Percentiles rank a stretch among this genome's conserved stretches.
phyloP scores from a whole-genome alignment of 2,329 filamentous ascomycete genomes.

The Pseudogymnoascus sp. region DNA sequence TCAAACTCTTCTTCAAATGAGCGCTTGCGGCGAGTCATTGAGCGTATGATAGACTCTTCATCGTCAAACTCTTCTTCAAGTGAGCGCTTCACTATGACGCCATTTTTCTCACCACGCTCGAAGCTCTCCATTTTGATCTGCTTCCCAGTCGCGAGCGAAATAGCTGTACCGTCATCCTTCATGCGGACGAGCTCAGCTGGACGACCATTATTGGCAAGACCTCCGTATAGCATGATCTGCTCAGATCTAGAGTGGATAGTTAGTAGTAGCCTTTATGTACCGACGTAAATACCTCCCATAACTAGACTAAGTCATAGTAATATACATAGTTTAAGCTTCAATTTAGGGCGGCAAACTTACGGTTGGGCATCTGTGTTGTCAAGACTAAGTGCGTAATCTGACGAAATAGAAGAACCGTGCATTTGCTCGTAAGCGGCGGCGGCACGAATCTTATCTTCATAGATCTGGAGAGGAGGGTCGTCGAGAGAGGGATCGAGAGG shows the following conservation, averaged over 20 bases:
- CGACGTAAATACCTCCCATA: no score
- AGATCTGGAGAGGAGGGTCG: no score
- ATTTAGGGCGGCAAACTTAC: constrained; percentile 35
- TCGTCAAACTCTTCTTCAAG: constrained; percentile 40
- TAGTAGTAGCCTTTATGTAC: constrained; percentile 18
- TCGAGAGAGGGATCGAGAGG: no score
- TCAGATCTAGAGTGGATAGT: constrained; percentile 47
- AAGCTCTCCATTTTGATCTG: constrained; percentile 53
- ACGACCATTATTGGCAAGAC: constrained; percentile 71
- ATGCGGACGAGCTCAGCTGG: constrained; percentile 78
- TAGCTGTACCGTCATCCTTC: constrained; percentile 69
- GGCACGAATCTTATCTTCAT: no score
- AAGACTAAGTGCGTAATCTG: no score
- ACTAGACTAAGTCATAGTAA: no score
- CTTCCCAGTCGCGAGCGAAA: constrained; percentile 68
- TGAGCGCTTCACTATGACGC: no score
- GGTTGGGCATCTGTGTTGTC: constrained; percentile 52
- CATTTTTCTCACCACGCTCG: constrained; percentile 40
- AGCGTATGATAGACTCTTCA: no score
- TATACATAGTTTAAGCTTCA: neutral
- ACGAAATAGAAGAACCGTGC: no score
- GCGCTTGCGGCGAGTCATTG: no score
- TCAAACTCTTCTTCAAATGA: constrained; percentile 61
- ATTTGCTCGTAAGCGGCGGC: no score
- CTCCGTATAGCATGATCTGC: constrained; percentile 73